Conservation (phyloP, 352 stramenopile species). For the Phytophthora kernoviae region DNA sequence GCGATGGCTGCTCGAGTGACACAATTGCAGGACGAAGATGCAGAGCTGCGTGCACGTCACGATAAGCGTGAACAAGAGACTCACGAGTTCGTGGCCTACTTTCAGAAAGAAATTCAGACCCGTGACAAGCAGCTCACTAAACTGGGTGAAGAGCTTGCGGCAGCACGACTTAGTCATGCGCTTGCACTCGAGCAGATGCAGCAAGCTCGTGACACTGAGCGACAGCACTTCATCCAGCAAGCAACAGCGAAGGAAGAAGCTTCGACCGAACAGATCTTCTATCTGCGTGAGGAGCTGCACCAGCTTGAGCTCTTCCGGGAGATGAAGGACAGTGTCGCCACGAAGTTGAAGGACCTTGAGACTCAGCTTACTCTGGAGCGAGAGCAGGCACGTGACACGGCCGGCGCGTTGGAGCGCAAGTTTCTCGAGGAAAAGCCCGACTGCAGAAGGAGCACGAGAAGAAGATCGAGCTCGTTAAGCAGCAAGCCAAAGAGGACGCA, state of each 20-base stretch:
- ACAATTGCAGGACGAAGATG: constrained; percentile 80
- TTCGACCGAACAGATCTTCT: constrained; percentile 58
- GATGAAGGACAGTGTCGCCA: constrained; percentile 66
- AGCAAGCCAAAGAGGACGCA: constrained; percentile 89
- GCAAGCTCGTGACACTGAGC: constrained; percentile 50
- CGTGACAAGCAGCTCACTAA: constrained; percentile 76
- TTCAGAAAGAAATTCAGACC: constrained; percentile 92
- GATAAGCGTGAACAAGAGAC: constrained; percentile 92
- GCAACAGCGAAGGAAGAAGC: constrained; percentile 55
- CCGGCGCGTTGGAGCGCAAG: constrained; percentile 83
- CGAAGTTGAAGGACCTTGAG: constrained; percentile 67
- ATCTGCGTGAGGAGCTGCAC: constrained; percentile 67
- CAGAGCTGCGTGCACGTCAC: constrained; percentile 73
- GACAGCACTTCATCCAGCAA: constrained; percentile 52
- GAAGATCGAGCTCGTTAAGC: constrained; percentile 84
- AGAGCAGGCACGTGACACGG: constrained; percentile 53
- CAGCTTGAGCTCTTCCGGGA: constrained; percentile 73
- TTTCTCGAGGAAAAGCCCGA: constrained; percentile 85
- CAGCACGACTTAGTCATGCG: constrained; percentile 59
- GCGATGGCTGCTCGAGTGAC: constrained; percentile 64
- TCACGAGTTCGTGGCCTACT: constrained; percentile 95
- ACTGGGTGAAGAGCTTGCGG: constrained; percentile 84
- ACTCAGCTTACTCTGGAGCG: constrained; percentile 60
- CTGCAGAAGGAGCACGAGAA: constrained; percentile 88
- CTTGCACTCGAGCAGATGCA: constrained; percentile 61